phyloP scores from a whole-genome alignment of 225 moss, liverwort and hornwort genomes.

The Lunularia cruciata region DNA sequence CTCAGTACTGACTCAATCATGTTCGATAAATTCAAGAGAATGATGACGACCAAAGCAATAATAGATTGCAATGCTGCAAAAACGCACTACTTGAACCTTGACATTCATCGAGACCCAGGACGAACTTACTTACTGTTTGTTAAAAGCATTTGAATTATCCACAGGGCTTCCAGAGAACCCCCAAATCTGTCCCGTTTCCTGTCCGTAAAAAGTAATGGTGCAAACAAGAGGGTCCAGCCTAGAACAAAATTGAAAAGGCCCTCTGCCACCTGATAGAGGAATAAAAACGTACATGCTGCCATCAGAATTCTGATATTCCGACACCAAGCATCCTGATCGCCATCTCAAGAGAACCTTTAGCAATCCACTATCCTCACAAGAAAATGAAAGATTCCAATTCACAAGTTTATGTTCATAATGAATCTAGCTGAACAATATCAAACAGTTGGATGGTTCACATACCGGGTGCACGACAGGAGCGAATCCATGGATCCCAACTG shows the following conservation, averaged over 20 bases:
- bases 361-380: not conserved
- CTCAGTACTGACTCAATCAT: not conserved
- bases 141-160: slow-evolving; percentile 82
- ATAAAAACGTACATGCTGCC: not conserved
- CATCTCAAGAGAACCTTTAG: not conserved
- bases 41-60: not conserved
- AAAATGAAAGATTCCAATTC: not conserved
- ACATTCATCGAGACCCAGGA: not conserved
- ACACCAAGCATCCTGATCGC: not conserved
- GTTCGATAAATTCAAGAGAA: not conserved
- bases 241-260: slow-evolving; percentile 91
- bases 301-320: not conserved
- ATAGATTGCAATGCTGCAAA: not conserved
- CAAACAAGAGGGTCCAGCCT: slow-evolving; percentile 85
- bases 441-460: slow-evolving; percentile 39
- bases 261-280: slow-evolving; percentile 59
- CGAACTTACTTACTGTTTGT: slow-evolving; percentile 68
- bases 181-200: slow-evolving; percentile 65
- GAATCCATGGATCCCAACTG: slow-evolving; percentile 88
- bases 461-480: slow-evolving; percentile 80
- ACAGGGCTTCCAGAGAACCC: slow-evolving; percentile 71
- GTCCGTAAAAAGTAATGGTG: slow-evolving; percentile 89
- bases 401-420: not conserved
- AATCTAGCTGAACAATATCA: not conserved
- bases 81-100: not conserved